These are phyloP conservation scores for Boletus rubescentipes DNA, from an alignment of 768 basidiomycete genomes.

Conservation along the genomic window DNA sequence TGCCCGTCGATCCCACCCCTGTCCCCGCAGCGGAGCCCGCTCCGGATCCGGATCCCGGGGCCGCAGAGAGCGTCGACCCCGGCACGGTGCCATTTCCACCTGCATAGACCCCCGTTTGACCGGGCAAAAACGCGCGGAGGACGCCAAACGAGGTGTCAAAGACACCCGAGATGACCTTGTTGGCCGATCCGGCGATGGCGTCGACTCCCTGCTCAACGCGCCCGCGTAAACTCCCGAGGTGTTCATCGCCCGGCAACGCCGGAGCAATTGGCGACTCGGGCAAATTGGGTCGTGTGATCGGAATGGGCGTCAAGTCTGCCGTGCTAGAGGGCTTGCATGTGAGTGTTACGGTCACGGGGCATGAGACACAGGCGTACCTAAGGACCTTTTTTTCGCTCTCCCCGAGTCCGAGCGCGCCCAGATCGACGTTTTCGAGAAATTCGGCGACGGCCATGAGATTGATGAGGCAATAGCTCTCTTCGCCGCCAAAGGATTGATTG, in stretches of 20 bases:
- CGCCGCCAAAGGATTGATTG: slow-evolving; percentile 42
- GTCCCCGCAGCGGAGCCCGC: background rate
- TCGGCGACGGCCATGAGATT: slow-evolving; percentile 95
- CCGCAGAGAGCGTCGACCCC: background rate
- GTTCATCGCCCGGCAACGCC: slow-evolving; percentile 44
- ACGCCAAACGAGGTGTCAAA: slow-evolving; percentile 91
- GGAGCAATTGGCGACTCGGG: slow-evolving; percentile 42
- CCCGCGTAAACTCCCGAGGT: slow-evolving; percentile 59
- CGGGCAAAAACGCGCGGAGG: slow-evolving; percentile 72
- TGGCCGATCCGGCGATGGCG: slow-evolving; percentile 78
- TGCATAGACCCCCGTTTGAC: slow-evolving; percentile 12
- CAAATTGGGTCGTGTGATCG: slow-evolving; percentile 53
- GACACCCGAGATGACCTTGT: slow-evolving; percentile 75
- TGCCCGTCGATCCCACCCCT: background rate
- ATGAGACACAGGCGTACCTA: slow-evolving; percentile 42
- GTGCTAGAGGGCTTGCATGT: slow-evolving; percentile 43
- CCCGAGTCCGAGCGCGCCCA: slow-evolving; percentile 65
- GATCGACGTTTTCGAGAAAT: slow-evolving; percentile 92
- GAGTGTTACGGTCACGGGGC: too few relatives aligned
- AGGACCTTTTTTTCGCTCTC: slow-evolving; percentile 56
- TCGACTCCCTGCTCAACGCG: slow-evolving; percentile 81
- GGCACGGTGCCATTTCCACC: slow-evolving; percentile 14
- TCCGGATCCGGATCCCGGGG: background rate
- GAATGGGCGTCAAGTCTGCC: slow-evolving; percentile 80
- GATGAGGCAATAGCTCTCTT: slow-evolving; percentile 90